Base-by-base conservation (phyloP, 495 filamentous ascomycete species). In the Neurospora intermedia region DNA sequence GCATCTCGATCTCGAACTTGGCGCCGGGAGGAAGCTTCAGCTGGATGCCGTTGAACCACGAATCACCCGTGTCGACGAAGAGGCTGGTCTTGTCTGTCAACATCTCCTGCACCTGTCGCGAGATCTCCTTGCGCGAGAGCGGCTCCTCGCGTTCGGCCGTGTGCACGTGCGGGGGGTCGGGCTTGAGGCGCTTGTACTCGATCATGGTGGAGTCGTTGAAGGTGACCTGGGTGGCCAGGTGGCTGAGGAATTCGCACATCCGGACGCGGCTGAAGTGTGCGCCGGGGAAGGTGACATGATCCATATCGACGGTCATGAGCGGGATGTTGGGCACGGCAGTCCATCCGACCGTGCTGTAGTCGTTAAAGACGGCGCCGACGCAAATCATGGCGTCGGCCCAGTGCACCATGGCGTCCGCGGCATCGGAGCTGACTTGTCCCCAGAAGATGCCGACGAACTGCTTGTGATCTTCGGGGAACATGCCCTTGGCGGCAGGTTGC, bases 1-100 rank as follows among this genome's bases (percentile, higher is more conserved):
- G 75, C 76, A 78, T 78, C 76, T 78, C 76, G 38, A 78, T 78
- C 73, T 78, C 76, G n/a, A 78, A 78, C 46, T 75, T 71, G 10
- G 76, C 76, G 15, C 76, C 76, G 6, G 54, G 54, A 5, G 76
- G 76, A 11, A 78, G 70, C 35, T 42, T 69, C 13, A 78, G 71
- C 43, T 74, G 69, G 38, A 78, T 72, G 46, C 76, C 75, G 70
- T 78, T 78, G 72, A 78, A 78, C 76, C 76, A 78, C 43, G 70
- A 75, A 72, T 78, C 76, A 15, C 76, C 76, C 13, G 76, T 78
- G 31, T 78, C 76, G 41, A 75, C 75, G 46, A 78, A 78, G 18
- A 78, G 41, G 6, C 54, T 42, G 0, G 76, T 74, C 27, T 76
- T 72, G 16, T 59, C 39, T 18, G 40, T 69, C 11, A 78, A 23